A percentile compares a stretch with the other conserved stretches of the same genome.
Conservation (phyloP, 441 rosid genomes). For the Kokia cookei region DNA sequence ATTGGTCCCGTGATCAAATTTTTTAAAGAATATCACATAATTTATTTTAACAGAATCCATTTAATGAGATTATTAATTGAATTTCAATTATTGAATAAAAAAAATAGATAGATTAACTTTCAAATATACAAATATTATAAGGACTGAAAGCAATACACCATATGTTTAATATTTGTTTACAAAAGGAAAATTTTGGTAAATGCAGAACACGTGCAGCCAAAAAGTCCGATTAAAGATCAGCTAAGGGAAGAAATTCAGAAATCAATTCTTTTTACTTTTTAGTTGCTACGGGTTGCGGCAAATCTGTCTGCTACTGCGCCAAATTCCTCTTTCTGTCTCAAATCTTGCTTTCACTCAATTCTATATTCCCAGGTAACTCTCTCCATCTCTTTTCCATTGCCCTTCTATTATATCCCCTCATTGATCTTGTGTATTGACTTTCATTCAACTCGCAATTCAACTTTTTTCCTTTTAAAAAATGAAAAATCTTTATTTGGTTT, state of each 20-base stretch:
- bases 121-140: too few species aligned
- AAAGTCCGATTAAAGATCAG: not conserved
- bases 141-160: too few species aligned
- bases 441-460: not conserved
- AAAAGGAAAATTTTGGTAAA: not conserved
- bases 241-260: not conserved
- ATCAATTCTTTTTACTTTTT: not conserved
- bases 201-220: not conserved
- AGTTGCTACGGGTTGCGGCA: not conserved
- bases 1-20: too few species aligned
- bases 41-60: too few species aligned
- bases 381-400: not conserved
- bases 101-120: too few species aligned
- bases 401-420: not conserved
- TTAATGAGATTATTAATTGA: too few species aligned
- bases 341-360: not conserved
- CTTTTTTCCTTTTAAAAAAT: too few species aligned
- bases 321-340: constrained; percentile 10
- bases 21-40: too few species aligned
- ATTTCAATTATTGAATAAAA: too few species aligned
- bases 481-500: not conserved
- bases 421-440: not conserved
- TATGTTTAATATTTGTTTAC: too few species aligned
- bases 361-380: constrained; percentile 1
- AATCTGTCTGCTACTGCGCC: constrained; percentile 7